Evolutionary conservation across 495 filamentous ascomycete species (phyloP), one percentile per base, ranked within the genome.

Genomic region (Achaetomiella virescens): DNA sequence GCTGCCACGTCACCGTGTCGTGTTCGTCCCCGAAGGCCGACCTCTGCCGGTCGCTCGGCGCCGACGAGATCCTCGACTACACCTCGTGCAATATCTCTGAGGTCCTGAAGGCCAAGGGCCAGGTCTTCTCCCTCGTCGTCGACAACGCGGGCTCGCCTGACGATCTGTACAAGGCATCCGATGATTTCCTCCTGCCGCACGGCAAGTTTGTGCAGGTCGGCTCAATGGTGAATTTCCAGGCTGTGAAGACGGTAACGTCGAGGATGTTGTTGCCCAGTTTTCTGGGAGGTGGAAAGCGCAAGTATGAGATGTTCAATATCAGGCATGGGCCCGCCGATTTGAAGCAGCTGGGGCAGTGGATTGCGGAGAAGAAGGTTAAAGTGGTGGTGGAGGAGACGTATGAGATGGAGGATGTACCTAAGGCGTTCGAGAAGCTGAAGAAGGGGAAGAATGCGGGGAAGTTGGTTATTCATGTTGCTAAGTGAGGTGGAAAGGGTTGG

Each of bases 1-100:
- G 84, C 0, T 85, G 82, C 61, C 72, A 80, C 58, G 84, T 88
- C 25, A 83, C 81, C 2, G 68, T 72, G 3, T 77, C 76, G 0
- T 88, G 85, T 53, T 86, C 83, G 10, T 74, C 70, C 7, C 62
- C 65, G 9, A 89, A 88, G 65, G 68, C 75, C 0, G 75, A 81
- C 45, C 68, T 87, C 1, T 82, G 80, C 60, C 71, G 71, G 33
- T 65, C 65, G 12, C 67, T 89, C 1, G 86, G 86, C 0, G 86
- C 85, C 4, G 84, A 89, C 59, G 78, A 84, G 51, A 74, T 88
- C 2, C 73, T 90, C 40, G 84, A 90, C 62, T 90, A 90, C 61
- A 82, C 77, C n/a, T 61, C 68, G 1, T 58, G 59, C 20, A 70
- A 84, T 64, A 70, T 88, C 1, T 59, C 77, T 38, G 63, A 72